Evolutionary conservation across 192 early-diverging fungal species (phyloP).

Genomic region (Geranomyces variabilis): DNA sequence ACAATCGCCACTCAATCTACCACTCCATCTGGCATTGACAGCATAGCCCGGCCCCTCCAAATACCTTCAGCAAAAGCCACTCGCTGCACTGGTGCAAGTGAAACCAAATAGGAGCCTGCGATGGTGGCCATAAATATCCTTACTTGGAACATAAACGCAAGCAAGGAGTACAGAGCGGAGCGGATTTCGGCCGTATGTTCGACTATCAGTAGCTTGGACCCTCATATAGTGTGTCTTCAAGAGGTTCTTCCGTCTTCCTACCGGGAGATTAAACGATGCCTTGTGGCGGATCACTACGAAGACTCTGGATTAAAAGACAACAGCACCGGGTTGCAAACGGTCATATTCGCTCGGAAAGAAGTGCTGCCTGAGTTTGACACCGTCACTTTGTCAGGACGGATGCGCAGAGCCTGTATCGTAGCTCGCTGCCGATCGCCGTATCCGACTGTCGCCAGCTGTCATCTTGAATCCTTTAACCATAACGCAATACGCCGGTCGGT

Average conservation of each 20-base stretch:
- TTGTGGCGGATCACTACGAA: neutral
- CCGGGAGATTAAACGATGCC: neutral
- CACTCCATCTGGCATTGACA: no score
- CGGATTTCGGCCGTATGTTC: neutral
- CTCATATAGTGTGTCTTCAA: conserved; percentile 5
- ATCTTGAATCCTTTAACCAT: conserved; percentile 11
- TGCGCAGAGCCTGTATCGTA: conserved; percentile 5
- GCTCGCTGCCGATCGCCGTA: conserved; percentile 3
- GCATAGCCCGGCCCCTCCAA: no score
- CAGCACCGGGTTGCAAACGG: conserved; percentile 11
- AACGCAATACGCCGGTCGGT: conserved; percentile 1
- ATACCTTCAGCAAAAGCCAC: no score
- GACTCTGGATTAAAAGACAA: neutral
- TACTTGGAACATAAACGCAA: conserved; percentile 10
- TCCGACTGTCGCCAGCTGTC: conserved; percentile 19
- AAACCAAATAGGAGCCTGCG: no score
- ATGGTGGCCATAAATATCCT: neutral
- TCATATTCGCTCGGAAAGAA: neutral
- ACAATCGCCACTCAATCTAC: no score
- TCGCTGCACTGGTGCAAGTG: no score
- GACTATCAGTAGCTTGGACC: neutral
- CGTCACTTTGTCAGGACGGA: conserved; percentile 8
- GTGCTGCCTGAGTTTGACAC: neutral
- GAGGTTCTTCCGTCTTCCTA: neutral
- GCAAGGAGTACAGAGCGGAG: neutral